Base-by-base conservation (phyloP, 495 filamentous ascomycete species). In the Rostrohypoxylon terebratum region DNA sequence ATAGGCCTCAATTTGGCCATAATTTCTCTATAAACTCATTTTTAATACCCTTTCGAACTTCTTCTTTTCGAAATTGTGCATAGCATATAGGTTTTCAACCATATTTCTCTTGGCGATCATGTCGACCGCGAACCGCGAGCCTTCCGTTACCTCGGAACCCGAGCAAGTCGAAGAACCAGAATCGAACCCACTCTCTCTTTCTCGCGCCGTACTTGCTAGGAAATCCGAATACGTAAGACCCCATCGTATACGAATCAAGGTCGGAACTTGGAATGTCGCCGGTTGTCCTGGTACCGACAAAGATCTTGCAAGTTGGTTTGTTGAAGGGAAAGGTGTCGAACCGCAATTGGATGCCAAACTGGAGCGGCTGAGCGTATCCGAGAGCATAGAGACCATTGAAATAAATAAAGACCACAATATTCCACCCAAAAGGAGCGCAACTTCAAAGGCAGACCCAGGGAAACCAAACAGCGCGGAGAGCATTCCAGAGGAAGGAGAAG, bases 181-280 rank as follows among this genome's bases (percentile, higher is more conserved):
- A 18, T 78, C 78, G 2, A 82, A 78, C 20, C 80, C 78, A 1
- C 68, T 81, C 61, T 85, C 83, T 1, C 81, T 88, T 20, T 85
- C 85, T 54, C 80, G 78, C 33, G 83, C 84, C 1, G 82, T 98
- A 16, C 87, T 89, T 76, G 89, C 90, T 10, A 84, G 96, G 45
- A 88, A 89, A 67, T 80, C 88, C 40, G 94, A 98, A 74, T 99
- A 94, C 76, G 90, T 90, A 8, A 86, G 86, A 11, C 86, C 89
- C 33, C 85, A 86, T 61, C 86, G 87, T 31, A 87, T 97, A 60
- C 89, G 88, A 63, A 87, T 98, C 72, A 98, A 97, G 75, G 83
- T 98, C 21, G 96, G 94, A 4, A 90, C 91, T 1, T 99, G 96
- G 96, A 99, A 99, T 80, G 93, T 98, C 28, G 96, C 94, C 7